Percentiles rank a stretch among this genome's conserved stretches.
These are phyloP conservation scores for Carpinus fangiana DNA, from an alignment of 306 rosid genomes.

Conservation along the genomic window DNA sequence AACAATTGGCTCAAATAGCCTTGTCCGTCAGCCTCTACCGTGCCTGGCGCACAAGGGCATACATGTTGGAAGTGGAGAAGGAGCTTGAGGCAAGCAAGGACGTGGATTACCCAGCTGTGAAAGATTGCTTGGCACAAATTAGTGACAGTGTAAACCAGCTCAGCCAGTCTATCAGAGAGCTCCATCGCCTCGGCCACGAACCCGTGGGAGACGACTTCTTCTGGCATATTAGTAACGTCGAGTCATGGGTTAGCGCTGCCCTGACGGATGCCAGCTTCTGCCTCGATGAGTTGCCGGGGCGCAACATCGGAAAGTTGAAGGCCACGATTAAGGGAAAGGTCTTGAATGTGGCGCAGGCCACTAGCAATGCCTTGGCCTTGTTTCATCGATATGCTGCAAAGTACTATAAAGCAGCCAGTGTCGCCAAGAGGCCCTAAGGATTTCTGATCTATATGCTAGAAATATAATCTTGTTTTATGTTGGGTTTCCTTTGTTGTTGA, in stretches of 20 bases:
- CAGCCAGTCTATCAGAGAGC: slow-evolving; percentile 44
- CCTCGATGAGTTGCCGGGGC: slow-evolving; percentile 40
- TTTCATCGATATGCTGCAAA: slow-evolving; percentile 50
- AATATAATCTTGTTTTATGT: too few relatives aligned
- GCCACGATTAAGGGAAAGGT: slow-evolving; percentile 57
- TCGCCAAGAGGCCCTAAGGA: slow-evolving; percentile 22
- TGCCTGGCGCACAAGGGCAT: slow-evolving; percentile 39
- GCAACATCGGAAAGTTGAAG: slow-evolving; percentile 46
- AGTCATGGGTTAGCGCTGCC: slow-evolving; percentile 67
- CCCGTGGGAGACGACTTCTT: slow-evolving; percentile 28
- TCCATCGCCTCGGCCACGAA: slow-evolving; percentile 18
- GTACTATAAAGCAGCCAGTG: slow-evolving; percentile 24
- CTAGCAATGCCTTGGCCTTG: slow-evolving; percentile 60
- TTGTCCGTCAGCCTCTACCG: slow-evolving; percentile 50
- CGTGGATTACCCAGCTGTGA: slow-evolving; percentile 31
- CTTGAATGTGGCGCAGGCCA: slow-evolving; percentile 52
- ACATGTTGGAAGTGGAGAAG: slow-evolving; percentile 34
- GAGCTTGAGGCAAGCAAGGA: slow-evolving; percentile 31
- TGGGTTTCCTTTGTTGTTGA: too few relatives aligned
- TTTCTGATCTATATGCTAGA: background rate
- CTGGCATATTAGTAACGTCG: slow-evolving; percentile 69
- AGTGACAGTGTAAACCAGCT: slow-evolving; percentile 57
- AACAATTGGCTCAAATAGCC: slow-evolving; percentile 48
- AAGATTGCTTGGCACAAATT: slow-evolving; percentile 57
- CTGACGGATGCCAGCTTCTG: slow-evolving; percentile 56